Evolutionary conservation across 1,139 yeast genomes (phyloP).

Genomic region (Scheffersomyces illinoinensis): DNA sequence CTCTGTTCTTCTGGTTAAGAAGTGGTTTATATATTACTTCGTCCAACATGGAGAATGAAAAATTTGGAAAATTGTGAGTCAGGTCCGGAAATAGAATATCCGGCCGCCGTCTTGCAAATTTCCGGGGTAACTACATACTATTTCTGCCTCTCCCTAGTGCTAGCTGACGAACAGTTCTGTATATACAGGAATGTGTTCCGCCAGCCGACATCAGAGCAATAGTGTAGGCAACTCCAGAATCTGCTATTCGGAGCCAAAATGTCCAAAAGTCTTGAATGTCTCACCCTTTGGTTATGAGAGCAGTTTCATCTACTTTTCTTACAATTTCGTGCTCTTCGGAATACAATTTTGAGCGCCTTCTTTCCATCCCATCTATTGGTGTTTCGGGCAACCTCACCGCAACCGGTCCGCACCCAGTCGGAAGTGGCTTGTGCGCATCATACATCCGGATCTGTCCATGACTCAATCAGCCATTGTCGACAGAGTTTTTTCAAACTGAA

Average conservation of each 20-base stretch:
- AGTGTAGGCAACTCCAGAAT: not conserved
- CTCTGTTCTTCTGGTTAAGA: not conserved
- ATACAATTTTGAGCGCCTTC: not conserved
- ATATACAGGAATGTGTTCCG: not conserved
- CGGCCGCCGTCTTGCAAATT: not conserved
- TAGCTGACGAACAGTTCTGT: too few relatives aligned
- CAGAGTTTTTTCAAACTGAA: not conserved
- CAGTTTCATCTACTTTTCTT: not conserved
- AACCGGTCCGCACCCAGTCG: not conserved
- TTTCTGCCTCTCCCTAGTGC: too few relatives aligned
- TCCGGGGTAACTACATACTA: not conserved
- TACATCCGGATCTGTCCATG: not conserved
- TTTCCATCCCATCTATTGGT: not conserved
- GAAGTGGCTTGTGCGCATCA: not conserved
- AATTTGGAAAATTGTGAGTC: conserved; percentile 13
- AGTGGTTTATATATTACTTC: not conserved
- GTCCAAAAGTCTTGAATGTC: not conserved
- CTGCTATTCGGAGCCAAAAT: not conserved
- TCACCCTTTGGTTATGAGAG: too few relatives aligned
- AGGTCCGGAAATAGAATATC: not conserved
- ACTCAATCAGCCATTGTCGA: not conserved
- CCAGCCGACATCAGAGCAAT: not conserved
- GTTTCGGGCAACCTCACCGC: not conserved
- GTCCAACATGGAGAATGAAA: not conserved
- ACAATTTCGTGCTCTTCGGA: not conserved